Evolutionary conservation across 768 basidiomycete species (phyloP), one percentile per base, ranked within the genome.

Genomic region (Tylopilus sp.): DNA sequence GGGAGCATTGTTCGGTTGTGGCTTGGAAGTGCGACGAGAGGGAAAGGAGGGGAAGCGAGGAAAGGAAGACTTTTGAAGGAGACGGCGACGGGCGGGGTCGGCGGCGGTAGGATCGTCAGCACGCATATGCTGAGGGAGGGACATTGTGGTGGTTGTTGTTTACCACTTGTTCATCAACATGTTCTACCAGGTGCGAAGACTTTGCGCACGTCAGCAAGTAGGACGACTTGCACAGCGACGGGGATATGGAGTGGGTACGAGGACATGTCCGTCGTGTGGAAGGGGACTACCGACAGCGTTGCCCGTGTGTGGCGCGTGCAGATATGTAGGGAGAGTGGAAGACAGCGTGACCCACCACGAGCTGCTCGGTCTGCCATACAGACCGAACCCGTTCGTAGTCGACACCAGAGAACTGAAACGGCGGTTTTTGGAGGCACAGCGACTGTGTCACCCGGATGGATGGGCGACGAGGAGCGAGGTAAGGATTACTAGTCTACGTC

Each of bases 391-490:
- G 8, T 95, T 91, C 69, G 67, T 75, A 15, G 69, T 98, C 39
- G 83, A 93, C 63, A 60, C 77, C 15, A 60, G 69, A 1, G 71
- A 76, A 18, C 70, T 97, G 52, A 85, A 82, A 66, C 71, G 73
- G 31, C 76, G 78, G 25, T 95, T 91, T 65, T 73, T 87, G 30
- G 71, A 78, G 41, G 80, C 87, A 3, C 94, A 95, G 63, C 76
- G 82, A 20, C 71, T 81, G 20, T 83, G 90, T 46, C 94, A 98
- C 72, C 94, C 94, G 0, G 94, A 98, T 66, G 76, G 83, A 12
- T 95, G 89, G 86, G 78, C 83, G 30, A 78, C 81, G 26, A 77
- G 80, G 61, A 82, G 82, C 50, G 68, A 78, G 53, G 88, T 87
- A 56, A 47, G 69, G 52, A 41, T 53, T n/a, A 30, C 28, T 53